Base-by-base conservation (phyloP, 2,329 filamentous ascomycete genomes). In the Boeremia lycopersici region DNA sequence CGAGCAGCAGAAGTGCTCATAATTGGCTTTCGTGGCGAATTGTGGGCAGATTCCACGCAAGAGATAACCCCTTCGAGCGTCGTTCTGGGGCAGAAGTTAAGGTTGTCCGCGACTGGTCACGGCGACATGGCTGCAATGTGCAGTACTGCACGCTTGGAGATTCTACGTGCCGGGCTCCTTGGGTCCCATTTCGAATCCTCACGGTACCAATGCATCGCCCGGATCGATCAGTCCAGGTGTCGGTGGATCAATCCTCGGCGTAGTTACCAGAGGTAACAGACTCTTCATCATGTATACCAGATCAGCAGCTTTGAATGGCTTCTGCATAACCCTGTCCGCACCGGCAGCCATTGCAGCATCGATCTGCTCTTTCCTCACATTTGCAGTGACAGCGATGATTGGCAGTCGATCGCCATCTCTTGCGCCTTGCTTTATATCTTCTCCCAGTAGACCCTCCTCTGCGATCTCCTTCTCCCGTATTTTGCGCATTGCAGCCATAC, bases 381-480 rank as follows among this genome's bases (percentile, higher is more conserved):
- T 75, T 10, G 73, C 73, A 7, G 73, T 76, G 1, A 76, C 73
- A 1, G 69, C 72, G n/a, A 76, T 73, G 19, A 76, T 64, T 0
- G 72, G 73, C 15, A 76, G 34, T 4, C 65, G 59, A 23, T 36
- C 39, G 2, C 51, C 52, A 12, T 43, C 39, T 31, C 66, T 59
- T 13, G 74, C 47, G 9, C 64, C 62, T 11, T 74, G 64, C 19
- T 55, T 38, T 29, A 57, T 59, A 10, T 54, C 52, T 30, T 59
- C 53, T 12, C 58, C 62, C 0, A 62, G 34, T 10, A 64, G 25
- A 1, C 64, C 61, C 15, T 64, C 60, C 3, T 61, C 59, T 4
- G 78, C 74, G 1, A 63, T 60, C 61, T 84, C 81, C 12, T 79
- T 74, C 10, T 74, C 69, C 2, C 82, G 75, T 17, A 84, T 84